Evolutionary conservation across 805 yeast species (phyloP).

Genomic region (Grigorovia transvaalensis): DNA sequence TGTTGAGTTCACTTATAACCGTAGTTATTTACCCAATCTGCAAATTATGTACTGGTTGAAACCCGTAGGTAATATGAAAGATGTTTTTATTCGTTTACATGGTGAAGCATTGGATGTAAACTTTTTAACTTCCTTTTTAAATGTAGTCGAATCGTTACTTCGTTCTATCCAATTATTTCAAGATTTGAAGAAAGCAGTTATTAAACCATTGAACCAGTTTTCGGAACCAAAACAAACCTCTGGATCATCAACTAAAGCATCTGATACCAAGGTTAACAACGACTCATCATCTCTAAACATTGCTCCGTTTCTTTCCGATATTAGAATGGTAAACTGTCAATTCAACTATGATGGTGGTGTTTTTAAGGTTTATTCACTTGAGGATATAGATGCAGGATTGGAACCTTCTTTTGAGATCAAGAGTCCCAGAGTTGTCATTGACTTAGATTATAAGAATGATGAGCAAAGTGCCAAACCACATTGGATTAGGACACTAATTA

Average conservation of each 20-base stretch:
- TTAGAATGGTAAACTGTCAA: constrained; percentile 38
- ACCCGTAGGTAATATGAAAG: constrained; percentile 28
- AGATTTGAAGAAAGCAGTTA: constrained; percentile 15
- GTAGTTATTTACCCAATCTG: constrained; percentile 61
- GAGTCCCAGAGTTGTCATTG: constrained; percentile 64
- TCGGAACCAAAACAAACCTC: constrained; percentile 1
- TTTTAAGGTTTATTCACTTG: constrained; percentile 32
- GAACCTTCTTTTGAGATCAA: constrained; percentile 49
- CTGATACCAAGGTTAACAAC: background rate
- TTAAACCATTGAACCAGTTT: constrained; percentile 4
- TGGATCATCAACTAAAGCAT: background rate
- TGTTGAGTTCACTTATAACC: constrained; percentile 40
- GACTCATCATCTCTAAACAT: constrained; percentile 3
- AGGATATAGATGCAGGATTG: constrained; percentile 32
- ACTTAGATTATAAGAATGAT: constrained; percentile 37
- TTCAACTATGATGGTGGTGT: constrained; percentile 63
- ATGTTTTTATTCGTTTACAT: constrained; percentile 40
- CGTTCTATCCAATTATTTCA: constrained; percentile 39
- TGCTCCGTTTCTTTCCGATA: constrained; percentile 17
- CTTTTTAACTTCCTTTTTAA: constrained; percentile 45
- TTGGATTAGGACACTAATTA: constrained; percentile 19
- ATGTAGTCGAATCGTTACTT: constrained; percentile 42
- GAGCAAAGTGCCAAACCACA: constrained; percentile 13
- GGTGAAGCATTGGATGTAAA: constrained; percentile 67
- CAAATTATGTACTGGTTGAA: constrained; percentile 36